Conservation (phyloP, 2,329 filamentous ascomycete species). For the Ceratocystis eucalypticola region DNA sequence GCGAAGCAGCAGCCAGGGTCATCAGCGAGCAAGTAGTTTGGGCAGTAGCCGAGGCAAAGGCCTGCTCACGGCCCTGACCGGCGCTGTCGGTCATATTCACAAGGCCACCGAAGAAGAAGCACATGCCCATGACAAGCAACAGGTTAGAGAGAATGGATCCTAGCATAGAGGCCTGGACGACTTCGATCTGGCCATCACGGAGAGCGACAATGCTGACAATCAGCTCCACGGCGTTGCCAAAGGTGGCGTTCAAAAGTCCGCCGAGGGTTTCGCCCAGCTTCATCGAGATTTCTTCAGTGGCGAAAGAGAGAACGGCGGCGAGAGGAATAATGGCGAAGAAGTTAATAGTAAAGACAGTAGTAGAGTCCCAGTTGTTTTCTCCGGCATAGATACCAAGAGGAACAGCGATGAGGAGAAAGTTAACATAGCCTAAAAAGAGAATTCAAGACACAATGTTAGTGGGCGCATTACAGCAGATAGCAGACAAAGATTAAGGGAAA, state of each 20-base stretch:
- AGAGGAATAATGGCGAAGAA: conserved; percentile 70
- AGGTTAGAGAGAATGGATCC: conserved; percentile 92
- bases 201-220: conserved; percentile 88
- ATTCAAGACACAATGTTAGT: background rate
- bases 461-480: background rate
- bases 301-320: conserved; percentile 60
- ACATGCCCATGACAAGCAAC: conserved; percentile 71
- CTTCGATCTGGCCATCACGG: conserved; percentile 71
- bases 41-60: conserved; percentile 62
- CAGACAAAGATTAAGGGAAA: background rate
- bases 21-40: conserved; percentile 65
- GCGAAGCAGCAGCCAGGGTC: conserved; percentile 60
- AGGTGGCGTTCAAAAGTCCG: conserved; percentile 61
- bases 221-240: conserved; percentile 67
- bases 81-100: conserved; percentile 43
- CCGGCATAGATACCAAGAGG: conserved; percentile 60
- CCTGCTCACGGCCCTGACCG: conserved; percentile 51
- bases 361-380: conserved; percentile 46
- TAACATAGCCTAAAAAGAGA: conserved; percentile 40
- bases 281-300: conserved; percentile 61
- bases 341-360: conserved; percentile 60
- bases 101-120: conserved; percentile 63
- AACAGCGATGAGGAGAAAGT: conserved; percentile 59
- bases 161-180: conserved; percentile 96
- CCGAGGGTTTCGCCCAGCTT: conserved; percentile 62